phyloP scores from a whole-genome alignment of 2,329 filamentous ascomycete species.

The Aspergillus japonicus region DNA sequence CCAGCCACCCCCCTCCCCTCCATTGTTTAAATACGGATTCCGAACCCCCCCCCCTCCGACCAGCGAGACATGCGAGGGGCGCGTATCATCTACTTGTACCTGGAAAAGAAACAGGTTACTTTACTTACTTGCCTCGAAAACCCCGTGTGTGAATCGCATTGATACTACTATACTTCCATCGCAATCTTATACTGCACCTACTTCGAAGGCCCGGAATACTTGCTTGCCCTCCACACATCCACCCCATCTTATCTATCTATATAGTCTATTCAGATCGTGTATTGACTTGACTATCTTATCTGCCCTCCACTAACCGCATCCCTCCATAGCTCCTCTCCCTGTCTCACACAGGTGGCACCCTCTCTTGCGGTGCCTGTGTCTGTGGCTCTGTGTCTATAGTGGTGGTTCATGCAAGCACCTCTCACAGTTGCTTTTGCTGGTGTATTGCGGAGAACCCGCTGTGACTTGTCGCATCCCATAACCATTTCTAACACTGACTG shows the following conservation, averaged over 20 bases:
- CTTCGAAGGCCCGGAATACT: neutral
- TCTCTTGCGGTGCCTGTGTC: neutral
- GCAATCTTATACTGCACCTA: neutral
- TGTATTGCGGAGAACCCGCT: neutral
- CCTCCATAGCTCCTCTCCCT: neutral
- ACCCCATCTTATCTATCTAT: neutral
- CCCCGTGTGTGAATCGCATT: neutral
- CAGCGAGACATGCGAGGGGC: conserved; percentile 7
- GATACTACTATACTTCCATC: neutral
- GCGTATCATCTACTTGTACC: conserved; percentile 10
- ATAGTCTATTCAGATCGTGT: neutral
- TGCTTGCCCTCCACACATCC: neutral
- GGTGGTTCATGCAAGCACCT: conserved; percentile 2
- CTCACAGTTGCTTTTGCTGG: neutral
- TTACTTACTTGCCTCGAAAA: neutral
- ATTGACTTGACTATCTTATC: neutral
- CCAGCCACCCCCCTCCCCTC: conserved; percentile 27
- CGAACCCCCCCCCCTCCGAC: neutral
- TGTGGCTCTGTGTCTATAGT: neutral
- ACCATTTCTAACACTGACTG: neutral
- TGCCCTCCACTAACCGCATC: neutral
- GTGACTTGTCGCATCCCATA: conserved; percentile 13
- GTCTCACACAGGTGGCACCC: neutral
- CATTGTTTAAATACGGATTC: neutral
- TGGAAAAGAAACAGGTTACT: neutral